phyloP scores from a whole-genome alignment of 345 rosid genomes.

The Eucalyptus sp. region DNA sequence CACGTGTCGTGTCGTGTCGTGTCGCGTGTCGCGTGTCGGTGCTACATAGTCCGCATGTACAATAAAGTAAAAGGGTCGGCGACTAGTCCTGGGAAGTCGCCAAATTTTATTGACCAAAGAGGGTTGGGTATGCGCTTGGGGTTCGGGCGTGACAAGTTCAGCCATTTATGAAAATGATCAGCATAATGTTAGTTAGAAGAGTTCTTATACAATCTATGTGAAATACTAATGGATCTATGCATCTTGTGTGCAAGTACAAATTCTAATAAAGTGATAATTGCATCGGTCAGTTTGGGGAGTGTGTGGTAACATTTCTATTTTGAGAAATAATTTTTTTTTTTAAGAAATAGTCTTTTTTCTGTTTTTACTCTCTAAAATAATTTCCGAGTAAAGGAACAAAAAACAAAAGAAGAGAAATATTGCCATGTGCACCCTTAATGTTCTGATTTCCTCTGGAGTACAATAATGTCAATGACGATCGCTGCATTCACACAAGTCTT shows the following conservation, averaged over 20 bases:
- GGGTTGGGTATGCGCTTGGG: too few relatives aligned
- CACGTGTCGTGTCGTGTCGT: too few relatives aligned
- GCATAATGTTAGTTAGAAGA: neutral
- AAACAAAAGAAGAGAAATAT: accelerated
- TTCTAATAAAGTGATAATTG: neutral
- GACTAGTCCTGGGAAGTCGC: too few relatives aligned
- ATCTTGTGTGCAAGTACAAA: neutral
- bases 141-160: neutral
- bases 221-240: neutral
- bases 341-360: accelerated
- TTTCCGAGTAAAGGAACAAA: too few relatives aligned
- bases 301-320: too few relatives aligned
- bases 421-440: too few relatives aligned
- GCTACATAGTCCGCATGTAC: too few relatives aligned
- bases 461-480: neutral
- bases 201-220: accelerated
- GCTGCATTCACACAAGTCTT: neutral
- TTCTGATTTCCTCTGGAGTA: neutral
- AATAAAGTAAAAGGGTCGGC: too few relatives aligned
- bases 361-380: accelerated
- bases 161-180: neutral
- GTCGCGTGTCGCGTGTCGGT: too few relatives aligned
- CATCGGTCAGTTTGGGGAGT: accelerated
- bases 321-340: too few relatives aligned
- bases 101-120: too few relatives aligned